Percentiles rank a stretch among this genome's conserved stretches.
phyloP scores from a whole-genome alignment of 1,284 basidiomycete genomes.

The Ustilago crameri region DNA sequence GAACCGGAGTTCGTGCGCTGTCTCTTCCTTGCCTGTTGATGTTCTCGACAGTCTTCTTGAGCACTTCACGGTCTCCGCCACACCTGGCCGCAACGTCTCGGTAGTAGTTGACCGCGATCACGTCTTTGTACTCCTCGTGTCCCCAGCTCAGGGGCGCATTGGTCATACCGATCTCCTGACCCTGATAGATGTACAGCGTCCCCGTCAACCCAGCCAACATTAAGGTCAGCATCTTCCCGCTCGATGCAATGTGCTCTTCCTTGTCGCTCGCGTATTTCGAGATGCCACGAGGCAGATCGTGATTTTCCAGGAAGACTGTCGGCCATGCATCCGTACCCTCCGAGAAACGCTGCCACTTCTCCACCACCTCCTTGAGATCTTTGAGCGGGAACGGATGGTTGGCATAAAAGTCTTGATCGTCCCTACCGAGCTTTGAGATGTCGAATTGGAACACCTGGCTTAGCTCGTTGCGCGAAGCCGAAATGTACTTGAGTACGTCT shows the following conservation, averaged over 20 bases:
- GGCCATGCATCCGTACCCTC: slow-evolving; percentile 39
- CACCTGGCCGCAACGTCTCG: slow-evolving; percentile 17
- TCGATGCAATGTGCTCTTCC: slow-evolving; percentile 72
- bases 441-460: slow-evolving; percentile 75
- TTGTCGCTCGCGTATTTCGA: slow-evolving; percentile 76
- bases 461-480: slow-evolving; percentile 75
- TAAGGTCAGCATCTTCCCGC: slow-evolving; percentile 77
- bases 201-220: slow-evolving; percentile 75
- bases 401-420: slow-evolving; percentile 69
- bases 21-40: slow-evolving; percentile 77
- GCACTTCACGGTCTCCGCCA: slow-evolving; percentile 59
- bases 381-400: slow-evolving; percentile 73
- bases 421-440: slow-evolving; percentile 72
- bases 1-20: slow-evolving; percentile 77
- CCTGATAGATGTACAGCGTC: slow-evolving; percentile 79
- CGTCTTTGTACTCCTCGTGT: slow-evolving; percentile 72
- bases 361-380: slow-evolving; percentile 74
- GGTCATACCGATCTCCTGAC: slow-evolving; percentile 74
- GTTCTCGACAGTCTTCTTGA: slow-evolving; percentile 69
- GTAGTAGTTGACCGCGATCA: slow-evolving; percentile 45
- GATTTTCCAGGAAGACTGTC: slow-evolving; percentile 72
- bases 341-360: slow-evolving; percentile 73
- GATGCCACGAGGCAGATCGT: slow-evolving; percentile 74
- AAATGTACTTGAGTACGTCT: slow-evolving; percentile 74
- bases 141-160: slow-evolving; percentile 77